Percentiles rank a stretch among this genome's conserved stretches.
phyloP scores from a whole-genome alignment of 2,329 filamentous ascomycete species.

The Diaporthe sp. region DNA sequence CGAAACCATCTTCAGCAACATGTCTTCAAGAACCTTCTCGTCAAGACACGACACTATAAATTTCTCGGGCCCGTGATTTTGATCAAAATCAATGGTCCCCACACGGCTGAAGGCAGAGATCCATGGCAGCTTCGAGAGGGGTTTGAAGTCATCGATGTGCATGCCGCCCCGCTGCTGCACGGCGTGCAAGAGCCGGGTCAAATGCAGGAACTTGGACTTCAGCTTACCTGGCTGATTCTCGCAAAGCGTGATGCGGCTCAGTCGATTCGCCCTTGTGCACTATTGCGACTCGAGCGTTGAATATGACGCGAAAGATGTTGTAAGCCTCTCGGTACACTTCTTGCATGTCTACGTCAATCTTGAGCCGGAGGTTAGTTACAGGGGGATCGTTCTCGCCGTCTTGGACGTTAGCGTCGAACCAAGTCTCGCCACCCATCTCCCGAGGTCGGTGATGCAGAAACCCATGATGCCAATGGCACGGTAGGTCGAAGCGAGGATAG shows the following conservation, averaged over 20 bases:
- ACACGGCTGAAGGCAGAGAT: background rate
- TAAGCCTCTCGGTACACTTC: background rate
- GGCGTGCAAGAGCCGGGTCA: background rate
- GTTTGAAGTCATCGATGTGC: background rate
- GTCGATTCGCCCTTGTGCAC: background rate
- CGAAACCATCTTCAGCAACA: background rate
- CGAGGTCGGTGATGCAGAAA: background rate
- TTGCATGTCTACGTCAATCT: background rate
- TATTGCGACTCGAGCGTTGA: background rate
- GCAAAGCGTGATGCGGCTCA: background rate
- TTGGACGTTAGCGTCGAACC: background rate
- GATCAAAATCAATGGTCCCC: too few species aligned
- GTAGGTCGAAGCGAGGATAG: too few species aligned
- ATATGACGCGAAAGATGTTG: background rate
- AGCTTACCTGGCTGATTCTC: background rate
- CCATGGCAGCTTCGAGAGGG: background rate
- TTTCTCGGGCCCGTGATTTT: background rate
- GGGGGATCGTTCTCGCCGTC: background rate
- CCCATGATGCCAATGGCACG: background rate
- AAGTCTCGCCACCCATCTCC: background rate
- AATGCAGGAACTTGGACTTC: background rate
- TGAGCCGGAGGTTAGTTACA: background rate
- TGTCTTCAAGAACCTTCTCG: background rate
- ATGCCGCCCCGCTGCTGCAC: background rate
- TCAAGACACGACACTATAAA: background rate